Conservation (phyloP, 1,139 yeast species). For the Wickerhamiella infanticola region DNA sequence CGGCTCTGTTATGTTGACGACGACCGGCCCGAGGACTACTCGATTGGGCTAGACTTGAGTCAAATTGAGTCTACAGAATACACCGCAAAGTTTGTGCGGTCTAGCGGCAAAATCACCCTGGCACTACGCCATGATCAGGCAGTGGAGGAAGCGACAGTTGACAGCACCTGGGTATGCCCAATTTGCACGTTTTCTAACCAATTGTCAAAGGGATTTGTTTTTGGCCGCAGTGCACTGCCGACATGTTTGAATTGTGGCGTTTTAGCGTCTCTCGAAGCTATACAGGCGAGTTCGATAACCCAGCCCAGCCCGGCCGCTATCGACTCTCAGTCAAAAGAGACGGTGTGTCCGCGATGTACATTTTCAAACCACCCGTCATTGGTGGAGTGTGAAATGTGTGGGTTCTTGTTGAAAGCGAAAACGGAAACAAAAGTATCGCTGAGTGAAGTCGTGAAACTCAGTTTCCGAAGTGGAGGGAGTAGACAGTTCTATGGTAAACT, state of each 20-base stretch:
- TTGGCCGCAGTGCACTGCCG: conserved; percentile 30
- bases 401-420: conserved; percentile 35
- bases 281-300: conserved; percentile 18
- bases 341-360: conserved; percentile 66
- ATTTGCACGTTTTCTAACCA: conserved; percentile 64
- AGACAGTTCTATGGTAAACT: conserved; percentile 20
- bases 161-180: conserved; percentile 53
- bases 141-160: background rate
- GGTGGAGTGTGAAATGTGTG: conserved; percentile 76
- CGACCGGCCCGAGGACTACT: conserved; percentile 25
- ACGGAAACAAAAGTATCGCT: conserved; percentile 15
- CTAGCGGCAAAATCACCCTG: conserved; percentile 60
- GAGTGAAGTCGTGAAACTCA: conserved; percentile 16
- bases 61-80: conserved; percentile 33
- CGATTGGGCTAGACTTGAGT: conserved; percentile 37
- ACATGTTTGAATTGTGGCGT: conserved; percentile 71
- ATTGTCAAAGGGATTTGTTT: conserved; percentile 26
- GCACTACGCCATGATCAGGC: conserved; percentile 16
- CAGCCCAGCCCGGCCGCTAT: background rate
- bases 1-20: conserved; percentile 64
- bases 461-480: conserved; percentile 26
- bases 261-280: conserved; percentile 27
- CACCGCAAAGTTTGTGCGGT: conserved; percentile 49
- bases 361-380: conserved; percentile 73
- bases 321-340: background rate